Percentiles rank a stretch among this genome's conserved stretches.
Conservation (phyloP, 176 grass and related monocot species). For the Poa annua region DNA sequence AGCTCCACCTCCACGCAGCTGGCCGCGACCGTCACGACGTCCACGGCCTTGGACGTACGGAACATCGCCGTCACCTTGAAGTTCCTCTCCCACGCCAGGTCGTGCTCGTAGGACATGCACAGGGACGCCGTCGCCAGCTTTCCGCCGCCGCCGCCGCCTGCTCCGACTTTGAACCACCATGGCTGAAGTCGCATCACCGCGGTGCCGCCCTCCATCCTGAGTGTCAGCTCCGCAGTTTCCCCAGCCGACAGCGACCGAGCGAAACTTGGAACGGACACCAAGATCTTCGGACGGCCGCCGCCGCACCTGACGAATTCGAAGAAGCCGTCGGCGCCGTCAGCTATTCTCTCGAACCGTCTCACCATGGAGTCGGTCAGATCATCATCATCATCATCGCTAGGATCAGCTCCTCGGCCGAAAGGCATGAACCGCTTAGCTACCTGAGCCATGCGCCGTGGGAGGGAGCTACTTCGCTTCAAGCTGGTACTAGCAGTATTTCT, state of each 20-base stretch:
- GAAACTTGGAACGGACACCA: not conserved
- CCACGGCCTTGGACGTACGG: not conserved
- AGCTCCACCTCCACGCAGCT: not conserved
- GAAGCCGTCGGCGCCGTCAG: not conserved
- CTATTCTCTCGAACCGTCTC: slow-evolving; percentile 18
- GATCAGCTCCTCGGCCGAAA: not conserved
- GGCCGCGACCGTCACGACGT: not conserved
- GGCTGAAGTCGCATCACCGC: slow-evolving; percentile 9
- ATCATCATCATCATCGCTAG: not conserved
- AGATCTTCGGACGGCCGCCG: not conserved
- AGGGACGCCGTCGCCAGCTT: not conserved
- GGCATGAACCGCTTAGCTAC: slow-evolving; percentile 1
- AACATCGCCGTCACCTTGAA: not conserved
- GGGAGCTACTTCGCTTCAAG: slow-evolving; percentile 13
- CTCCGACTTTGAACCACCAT: not conserved
- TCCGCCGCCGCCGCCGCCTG: not conserved
- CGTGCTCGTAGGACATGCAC: slow-evolving; percentile 30
- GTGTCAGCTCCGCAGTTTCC: not conserved
- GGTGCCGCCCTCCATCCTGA: not conserved
- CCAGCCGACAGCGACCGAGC: not conserved
- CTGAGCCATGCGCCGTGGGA: slow-evolving; percentile 7
- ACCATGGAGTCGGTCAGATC: not conserved
- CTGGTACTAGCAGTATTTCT: not conserved
- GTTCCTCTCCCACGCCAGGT: slow-evolving; percentile 12
- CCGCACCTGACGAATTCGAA: slow-evolving; percentile 5